Conservation (phyloP, 805 yeast species). For the Ogataea minuta region DNA sequence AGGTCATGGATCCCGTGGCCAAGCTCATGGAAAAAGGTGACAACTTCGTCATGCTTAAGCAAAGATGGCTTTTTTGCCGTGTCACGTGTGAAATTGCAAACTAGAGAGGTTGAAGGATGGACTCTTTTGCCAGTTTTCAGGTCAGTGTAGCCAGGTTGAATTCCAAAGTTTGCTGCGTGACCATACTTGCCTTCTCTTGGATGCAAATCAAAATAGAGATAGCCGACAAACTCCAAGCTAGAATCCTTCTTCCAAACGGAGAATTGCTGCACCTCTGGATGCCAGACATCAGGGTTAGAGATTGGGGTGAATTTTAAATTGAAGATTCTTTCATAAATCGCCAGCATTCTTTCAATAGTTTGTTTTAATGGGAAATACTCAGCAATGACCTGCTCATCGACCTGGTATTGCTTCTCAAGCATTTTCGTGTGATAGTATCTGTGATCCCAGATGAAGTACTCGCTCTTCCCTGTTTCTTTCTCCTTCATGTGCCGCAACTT, state of each 20-base stretch:
- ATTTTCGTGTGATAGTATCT: conserved; percentile 62
- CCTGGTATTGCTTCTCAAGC: conserved; percentile 65
- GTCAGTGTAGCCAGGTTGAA: conserved; percentile 56
- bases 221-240: conserved; percentile 66
- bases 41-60: conserved; percentile 73
- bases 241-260: conserved; percentile 66
- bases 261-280: conserved; percentile 70
- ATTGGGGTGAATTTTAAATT: conserved; percentile 63
- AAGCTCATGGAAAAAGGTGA: conserved; percentile 84
- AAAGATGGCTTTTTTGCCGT: conserved; percentile 67
- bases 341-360: conserved; percentile 67
- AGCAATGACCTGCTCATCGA: conserved; percentile 67
- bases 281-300: conserved; percentile 58
- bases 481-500: conserved; percentile 51
- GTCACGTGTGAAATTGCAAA: conserved; percentile 82
- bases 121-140: conserved; percentile 45
- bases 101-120: conserved; percentile 73
- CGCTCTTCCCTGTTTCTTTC: conserved; percentile 41
- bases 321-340: conserved; percentile 67
- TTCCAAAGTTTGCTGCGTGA: conserved; percentile 82
- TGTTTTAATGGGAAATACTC: conserved; percentile 76
- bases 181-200: conserved; percentile 87
- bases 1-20: conserved; percentile 87
- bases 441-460: conserved; percentile 71
- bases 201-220: conserved; percentile 76